Conservation (phyloP, 305 asterid genomes). For the Rubia tinctorum region DNA sequence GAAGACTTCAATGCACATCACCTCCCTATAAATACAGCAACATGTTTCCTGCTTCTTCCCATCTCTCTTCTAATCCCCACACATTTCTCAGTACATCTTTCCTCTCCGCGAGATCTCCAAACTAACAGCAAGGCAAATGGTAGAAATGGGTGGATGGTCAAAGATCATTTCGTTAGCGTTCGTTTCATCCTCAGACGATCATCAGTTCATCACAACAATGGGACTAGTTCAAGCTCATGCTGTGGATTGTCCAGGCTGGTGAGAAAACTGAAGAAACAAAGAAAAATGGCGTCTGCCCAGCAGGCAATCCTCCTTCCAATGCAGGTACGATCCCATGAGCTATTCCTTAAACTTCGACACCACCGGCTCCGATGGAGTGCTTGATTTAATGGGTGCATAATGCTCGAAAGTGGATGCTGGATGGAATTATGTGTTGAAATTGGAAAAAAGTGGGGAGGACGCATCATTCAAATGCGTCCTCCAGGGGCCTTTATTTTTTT, state of each 20-base stretch:
- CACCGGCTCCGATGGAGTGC: conserved; percentile 45
- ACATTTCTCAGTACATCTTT: background rate
- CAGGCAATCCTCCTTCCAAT: conserved; percentile 51
- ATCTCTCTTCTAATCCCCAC: background rate
- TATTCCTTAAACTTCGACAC: conserved; percentile 71
- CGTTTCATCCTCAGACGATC: background rate
- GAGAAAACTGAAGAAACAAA: conserved; percentile 22
- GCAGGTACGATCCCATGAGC: conserved; percentile 71
- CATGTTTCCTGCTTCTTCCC: background rate
- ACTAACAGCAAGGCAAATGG: background rate
- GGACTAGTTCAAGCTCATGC: conserved; percentile 5
- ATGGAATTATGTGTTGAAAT: too few species aligned
- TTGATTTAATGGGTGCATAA: too few species aligned
- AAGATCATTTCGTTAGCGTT: conserved; percentile 1
- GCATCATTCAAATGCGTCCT: too few species aligned
- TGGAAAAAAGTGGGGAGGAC: too few species aligned
- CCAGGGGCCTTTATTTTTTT: too few species aligned
- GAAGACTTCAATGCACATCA: background rate
- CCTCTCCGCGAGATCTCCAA: background rate
- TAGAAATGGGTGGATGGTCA: conserved; percentile 22
- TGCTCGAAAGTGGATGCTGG: too few species aligned
- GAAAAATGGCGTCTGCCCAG: conserved; percentile 18
- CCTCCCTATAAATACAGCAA: conserved; percentile 4
- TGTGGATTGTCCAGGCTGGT: conserved; percentile 19
- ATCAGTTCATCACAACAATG: too few species aligned